These are phyloP conservation scores for Stephanodiscus minutulus DNA, from an alignment of 108 stramenopile genomes.

Conservation along the genomic window DNA sequence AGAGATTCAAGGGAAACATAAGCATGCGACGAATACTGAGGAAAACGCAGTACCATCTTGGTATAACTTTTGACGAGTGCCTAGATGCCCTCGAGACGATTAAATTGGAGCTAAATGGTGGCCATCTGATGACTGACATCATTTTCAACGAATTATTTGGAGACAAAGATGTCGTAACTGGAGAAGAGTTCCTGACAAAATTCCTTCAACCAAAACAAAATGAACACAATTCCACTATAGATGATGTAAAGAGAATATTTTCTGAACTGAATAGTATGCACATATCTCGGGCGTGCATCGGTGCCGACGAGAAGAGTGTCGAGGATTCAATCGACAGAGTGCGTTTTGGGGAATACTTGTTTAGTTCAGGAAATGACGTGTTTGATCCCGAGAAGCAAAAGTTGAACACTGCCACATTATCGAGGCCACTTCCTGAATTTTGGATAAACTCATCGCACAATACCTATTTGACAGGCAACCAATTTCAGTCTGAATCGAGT, in stretches of 20 bases:
- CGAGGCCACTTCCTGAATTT: slow-evolving; percentile 82
- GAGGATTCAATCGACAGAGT: slow-evolving; percentile 58
- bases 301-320: slow-evolving; percentile 17
- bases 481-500: slow-evolving; percentile 70
- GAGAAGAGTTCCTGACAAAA: slow-evolving; percentile 48
- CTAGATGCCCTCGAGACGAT: slow-evolving; percentile 48
- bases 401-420: slow-evolving; percentile 51
- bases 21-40: slow-evolving; percentile 5
- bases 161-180: slow-evolving; percentile 44
- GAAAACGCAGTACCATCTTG: slow-evolving; percentile 7
- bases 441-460: slow-evolving; percentile 97
- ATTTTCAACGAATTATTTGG: slow-evolving; percentile 66
- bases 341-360: slow-evolving; percentile 65
- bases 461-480: slow-evolving; percentile 96
- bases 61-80: slow-evolving; percentile 57
- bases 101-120: slow-evolving; percentile 26
- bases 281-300: slow-evolving; percentile 43
- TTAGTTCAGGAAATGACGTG: slow-evolving; percentile 56
- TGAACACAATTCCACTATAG: slow-evolving; percentile 51
- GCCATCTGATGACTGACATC: slow-evolving; percentile 20
- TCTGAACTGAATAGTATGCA: slow-evolving; percentile 53
- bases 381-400: slow-evolving; percentile 62
- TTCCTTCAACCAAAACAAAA: slow-evolving; percentile 62
- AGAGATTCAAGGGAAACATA: not conserved
- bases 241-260: slow-evolving; percentile 55